Evolutionary conservation across 257 asterid genomes (phyloP).

Genomic region (Mentha longifolia): DNA sequence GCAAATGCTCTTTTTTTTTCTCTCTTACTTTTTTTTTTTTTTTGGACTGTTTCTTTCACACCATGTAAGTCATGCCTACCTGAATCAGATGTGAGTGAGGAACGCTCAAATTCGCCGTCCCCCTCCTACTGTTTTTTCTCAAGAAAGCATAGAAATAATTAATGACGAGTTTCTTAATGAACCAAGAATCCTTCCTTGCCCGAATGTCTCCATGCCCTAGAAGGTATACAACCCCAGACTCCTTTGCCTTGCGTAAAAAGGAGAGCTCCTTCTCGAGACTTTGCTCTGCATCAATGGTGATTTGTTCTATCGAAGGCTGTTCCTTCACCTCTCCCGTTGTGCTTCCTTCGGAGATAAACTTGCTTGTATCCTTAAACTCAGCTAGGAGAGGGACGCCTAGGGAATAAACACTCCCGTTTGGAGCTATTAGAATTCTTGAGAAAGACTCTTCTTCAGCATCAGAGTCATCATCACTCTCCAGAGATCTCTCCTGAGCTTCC

Average conservation of each 20-base stretch:
- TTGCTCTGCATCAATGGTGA: conserved; percentile 64
- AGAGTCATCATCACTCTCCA: conserved; percentile 86
- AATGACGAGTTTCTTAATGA: conserved; percentile 84
- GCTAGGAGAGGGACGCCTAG: conserved; percentile 87
- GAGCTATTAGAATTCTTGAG: conserved; percentile 80
- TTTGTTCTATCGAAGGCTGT: conserved; percentile 45
- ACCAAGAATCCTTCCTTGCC: conserved; percentile 95
- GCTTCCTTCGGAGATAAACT: conserved; percentile 53
- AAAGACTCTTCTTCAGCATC: conserved; percentile 67
- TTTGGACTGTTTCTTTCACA: conserved; percentile 45
- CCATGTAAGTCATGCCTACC: conserved; percentile 98
- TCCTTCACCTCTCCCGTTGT: conserved; percentile 50
- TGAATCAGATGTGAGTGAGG: conserved; percentile 89
- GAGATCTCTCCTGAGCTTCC: conserved; percentile 94
- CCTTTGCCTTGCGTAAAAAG: conserved; percentile 79
- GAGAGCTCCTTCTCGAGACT: conserved; percentile 90
- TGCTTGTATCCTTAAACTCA: conserved; percentile 60
- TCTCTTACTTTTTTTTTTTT: no score
- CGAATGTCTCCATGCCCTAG: conserved; percentile 91
- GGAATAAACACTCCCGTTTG: conserved; percentile 88
- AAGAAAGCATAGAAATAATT: conserved; percentile 90
- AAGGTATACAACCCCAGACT: conserved; percentile 88
- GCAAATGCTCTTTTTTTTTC: background rate
- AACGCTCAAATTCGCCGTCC: conserved; percentile 81
- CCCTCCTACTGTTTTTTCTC: conserved; percentile 90